phyloP scores from a whole-genome alignment of 2,329 filamentous ascomycete genomes.

The Lachnellula suecica region DNA sequence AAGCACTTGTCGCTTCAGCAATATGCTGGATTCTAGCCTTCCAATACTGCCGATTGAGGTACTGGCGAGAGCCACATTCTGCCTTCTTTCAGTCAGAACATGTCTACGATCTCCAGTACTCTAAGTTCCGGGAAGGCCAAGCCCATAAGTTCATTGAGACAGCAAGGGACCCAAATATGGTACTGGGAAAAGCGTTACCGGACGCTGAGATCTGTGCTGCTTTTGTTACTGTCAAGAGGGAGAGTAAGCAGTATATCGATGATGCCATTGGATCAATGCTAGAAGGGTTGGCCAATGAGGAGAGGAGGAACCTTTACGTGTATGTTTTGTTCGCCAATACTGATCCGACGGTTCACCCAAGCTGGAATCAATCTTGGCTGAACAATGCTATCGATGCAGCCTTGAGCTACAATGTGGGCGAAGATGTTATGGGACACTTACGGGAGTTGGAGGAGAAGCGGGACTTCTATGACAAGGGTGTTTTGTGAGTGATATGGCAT shows the following conservation, averaged over 20 bases:
- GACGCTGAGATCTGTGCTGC: constrained; percentile 14
- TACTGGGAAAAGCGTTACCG: neutral
- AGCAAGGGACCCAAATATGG: neutral
- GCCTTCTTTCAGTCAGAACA: constrained; percentile 17
- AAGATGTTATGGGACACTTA: constrained; percentile 19
- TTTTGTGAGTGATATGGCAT: constrained; percentile 26
- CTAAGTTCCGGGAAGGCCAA: constrained; percentile 9
- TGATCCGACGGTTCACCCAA: constrained; percentile 15
- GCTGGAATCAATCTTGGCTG: constrained; percentile 20
- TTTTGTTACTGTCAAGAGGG: constrained; percentile 17
- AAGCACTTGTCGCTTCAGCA: neutral
- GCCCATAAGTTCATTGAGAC: constrained; percentile 11
- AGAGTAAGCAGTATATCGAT: constrained; percentile 18
- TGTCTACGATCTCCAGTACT: constrained; percentile 20
- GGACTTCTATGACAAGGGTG: constrained; percentile 34
- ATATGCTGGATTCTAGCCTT: neutral
- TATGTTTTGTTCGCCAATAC: constrained; percentile 22
- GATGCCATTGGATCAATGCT: constrained; percentile 21
- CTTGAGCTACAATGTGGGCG: constrained; percentile 14
- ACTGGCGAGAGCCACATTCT: constrained; percentile 22
- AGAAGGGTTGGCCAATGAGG: constrained; percentile 20
- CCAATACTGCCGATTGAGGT: constrained; percentile 1
- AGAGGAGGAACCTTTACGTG: constrained; percentile 21
- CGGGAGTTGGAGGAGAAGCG: constrained; percentile 23
- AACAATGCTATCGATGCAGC: constrained; percentile 8